Conservation (phyloP, 306 rosid genomes). For the Malus sieversii region DNA sequence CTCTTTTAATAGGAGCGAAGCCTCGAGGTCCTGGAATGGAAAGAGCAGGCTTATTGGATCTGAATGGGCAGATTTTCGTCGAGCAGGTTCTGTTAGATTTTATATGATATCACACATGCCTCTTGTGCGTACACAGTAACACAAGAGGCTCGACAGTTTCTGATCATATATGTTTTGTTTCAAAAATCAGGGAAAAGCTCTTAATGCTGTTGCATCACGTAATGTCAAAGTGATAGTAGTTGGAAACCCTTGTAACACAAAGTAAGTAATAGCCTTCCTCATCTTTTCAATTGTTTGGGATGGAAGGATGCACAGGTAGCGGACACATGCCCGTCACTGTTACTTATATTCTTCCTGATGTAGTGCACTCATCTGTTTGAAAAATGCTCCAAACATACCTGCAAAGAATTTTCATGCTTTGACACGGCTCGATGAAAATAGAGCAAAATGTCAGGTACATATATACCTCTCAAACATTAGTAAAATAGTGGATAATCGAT, state of each 20-base stretch:
- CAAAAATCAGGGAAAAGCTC: constrained; percentile 65
- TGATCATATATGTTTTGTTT: neutral
- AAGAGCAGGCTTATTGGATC: constrained; percentile 77
- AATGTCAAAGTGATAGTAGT: constrained; percentile 89
- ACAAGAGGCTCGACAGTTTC: constrained; percentile 4
- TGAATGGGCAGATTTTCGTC: constrained; percentile 82
- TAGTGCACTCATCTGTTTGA: constrained; percentile 89
- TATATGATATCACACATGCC: neutral
- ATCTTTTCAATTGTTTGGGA: neutral
- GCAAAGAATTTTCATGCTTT: constrained; percentile 89
- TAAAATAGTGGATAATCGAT: neutral
- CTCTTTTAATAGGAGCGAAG: constrained; percentile 87
- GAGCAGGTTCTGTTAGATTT: constrained; percentile 51
- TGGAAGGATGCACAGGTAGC: constrained; percentile 1
- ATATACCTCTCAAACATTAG: neutral
- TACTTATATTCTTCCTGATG: constrained; percentile 19
- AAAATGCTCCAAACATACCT: constrained; percentile 96
- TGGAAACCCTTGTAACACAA: constrained; percentile 97
- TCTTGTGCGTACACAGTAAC: neutral
- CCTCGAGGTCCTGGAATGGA: constrained; percentile 99
- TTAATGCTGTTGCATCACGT: constrained; percentile 77
- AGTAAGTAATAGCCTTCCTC: constrained; percentile 38
- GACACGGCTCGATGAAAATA: constrained; percentile 91
- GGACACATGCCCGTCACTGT: constrained; percentile 11
- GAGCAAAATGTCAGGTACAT: constrained; percentile 95